Base-by-base conservation (phyloP, 2,329 filamentous ascomycete genomes). In the Allantophomopsis cytisporea region DNA sequence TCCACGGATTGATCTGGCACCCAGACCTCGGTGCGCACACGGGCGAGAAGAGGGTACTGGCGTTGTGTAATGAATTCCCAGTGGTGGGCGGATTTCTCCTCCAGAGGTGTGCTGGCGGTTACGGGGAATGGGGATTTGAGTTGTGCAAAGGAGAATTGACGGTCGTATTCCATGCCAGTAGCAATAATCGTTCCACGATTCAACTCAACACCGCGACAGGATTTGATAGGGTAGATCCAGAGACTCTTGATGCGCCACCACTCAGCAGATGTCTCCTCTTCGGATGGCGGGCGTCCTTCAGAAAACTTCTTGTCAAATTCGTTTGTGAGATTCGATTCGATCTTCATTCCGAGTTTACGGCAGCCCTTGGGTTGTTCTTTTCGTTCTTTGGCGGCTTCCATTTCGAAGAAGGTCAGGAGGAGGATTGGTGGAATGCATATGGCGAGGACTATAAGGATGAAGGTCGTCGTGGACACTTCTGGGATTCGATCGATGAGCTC, bases 211-310 rank as follows among this genome's bases (percentile, higher is more conserved):
- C 81, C 83, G 41, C 64, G 66, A 56, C 86, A 94, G 41, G 82
- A 85, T 61, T 93, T 89, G 56, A 94, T 62, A 1, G 88, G 87
- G 57, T 91, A 89, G 43, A 87, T 71, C 61, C 78, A 80, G 38
- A 94, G 64, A 40, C 81, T 83, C 56, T 85, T 79, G 36, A 81
- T 61, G 30, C 58, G 60, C 59, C 66, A 68, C 41, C 56, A 56
- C 16, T 59, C 55, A 8, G 47, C 46, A 2, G 54, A 56, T 31
- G 51, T 43, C 38, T 55, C 48, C 39, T 64, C 60, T 11, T 49
- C 52, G 13, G 45, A 50, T 4, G 59, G 50, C 8, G 50, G 49
- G 36, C 54, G 50, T 14, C 59, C 61, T 16, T 58, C 46, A 36
- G 51, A 60, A 51, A 70, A 73, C 39, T 64, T 65, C 10, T 61